A percentile compares a stretch with the other conserved stretches of the same genome.
These are phyloP conservation scores for Scolecobasidium constrictum DNA, from an alignment of 2,329 filamentous ascomycete genomes.

Conservation along the genomic window DNA sequence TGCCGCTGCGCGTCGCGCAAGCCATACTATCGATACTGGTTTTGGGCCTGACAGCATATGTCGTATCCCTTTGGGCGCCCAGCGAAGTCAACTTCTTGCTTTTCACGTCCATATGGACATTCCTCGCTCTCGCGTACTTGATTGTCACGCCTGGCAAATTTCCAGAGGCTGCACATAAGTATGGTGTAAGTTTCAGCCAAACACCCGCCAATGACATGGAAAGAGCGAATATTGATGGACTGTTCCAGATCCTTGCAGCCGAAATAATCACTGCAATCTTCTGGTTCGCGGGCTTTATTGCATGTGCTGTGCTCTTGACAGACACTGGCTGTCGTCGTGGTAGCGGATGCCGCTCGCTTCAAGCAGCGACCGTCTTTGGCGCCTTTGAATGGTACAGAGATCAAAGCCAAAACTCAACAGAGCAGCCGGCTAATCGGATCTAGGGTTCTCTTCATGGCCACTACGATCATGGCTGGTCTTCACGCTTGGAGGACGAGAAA, in stretches of 20 bases:
- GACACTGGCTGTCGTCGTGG: conserved; percentile 41
- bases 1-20: conserved; percentile 57
- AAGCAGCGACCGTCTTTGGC: conserved; percentile 55
- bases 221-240: too few species aligned
- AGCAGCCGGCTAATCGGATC: not conserved
- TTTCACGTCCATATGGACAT: conserved; percentile 68
- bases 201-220: too few species aligned
- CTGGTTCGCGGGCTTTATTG: conserved; percentile 83
- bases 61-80: conserved; percentile 40
- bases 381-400: conserved; percentile 50
- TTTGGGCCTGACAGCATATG: conserved; percentile 65
- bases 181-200: too few species aligned
- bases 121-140: conserved; percentile 54
- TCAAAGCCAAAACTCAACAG: not conserved
- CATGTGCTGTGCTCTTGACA: conserved; percentile 56
- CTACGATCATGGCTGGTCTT: conserved; percentile 37
- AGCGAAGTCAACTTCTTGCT: conserved; percentile 63
- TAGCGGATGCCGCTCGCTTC: conserved; percentile 46
- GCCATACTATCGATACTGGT: conserved; percentile 60
- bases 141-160: conserved; percentile 22
- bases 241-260: conserved; percentile 58
- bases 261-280: conserved; percentile 70
- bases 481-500: conserved; percentile 33
- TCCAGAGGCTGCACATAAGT: conserved; percentile 46
- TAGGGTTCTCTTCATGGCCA: conserved; percentile 42